Evolutionary conservation across 1,284 basidiomycete species (phyloP).

Genomic region (Heterobasidion occidentale): DNA sequence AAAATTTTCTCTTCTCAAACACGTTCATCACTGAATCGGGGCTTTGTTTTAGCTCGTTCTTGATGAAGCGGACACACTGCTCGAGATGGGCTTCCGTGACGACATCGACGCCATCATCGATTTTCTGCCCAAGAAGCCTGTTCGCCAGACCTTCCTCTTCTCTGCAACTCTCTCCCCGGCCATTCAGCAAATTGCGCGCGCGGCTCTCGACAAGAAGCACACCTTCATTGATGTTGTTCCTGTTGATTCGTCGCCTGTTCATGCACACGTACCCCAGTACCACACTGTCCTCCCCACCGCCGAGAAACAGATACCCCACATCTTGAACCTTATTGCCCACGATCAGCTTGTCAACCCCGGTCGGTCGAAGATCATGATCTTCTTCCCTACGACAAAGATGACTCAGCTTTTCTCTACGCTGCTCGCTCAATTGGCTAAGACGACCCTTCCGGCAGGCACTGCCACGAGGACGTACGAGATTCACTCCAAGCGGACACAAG

Average conservation of each 20-base stretch:
- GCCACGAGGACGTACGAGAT: constrained; percentile 71
- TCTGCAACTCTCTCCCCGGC: constrained; percentile 76
- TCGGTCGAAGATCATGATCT: constrained; percentile 79
- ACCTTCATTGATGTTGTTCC: constrained; percentile 57
- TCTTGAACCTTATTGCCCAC: constrained; percentile 78
- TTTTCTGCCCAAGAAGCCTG: constrained; percentile 56
- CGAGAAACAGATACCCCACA: constrained; percentile 70
- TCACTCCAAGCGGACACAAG: constrained; percentile 76
- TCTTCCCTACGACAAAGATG: constrained; percentile 86
- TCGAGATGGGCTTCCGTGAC: constrained; percentile 94
- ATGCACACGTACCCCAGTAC: constrained; percentile 80
- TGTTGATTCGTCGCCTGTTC: constrained; percentile 50
- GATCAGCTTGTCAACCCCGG: constrained; percentile 79
- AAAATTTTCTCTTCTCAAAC: constrained; percentile 17
- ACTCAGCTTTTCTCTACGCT: constrained; percentile 71
- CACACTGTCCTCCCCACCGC: constrained; percentile 68
- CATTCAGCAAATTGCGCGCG: constrained; percentile 56
- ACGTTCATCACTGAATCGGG: constrained; percentile 7
- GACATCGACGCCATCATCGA: constrained; percentile 77
- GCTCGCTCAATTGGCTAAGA: constrained; percentile 40
- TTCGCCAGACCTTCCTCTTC: constrained; percentile 91
- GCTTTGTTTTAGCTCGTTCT: constrained; percentile 61
- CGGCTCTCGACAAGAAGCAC: constrained; percentile 47
- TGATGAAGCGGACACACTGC: constrained; percentile 92
- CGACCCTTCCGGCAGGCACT: constrained; percentile 38